Evolutionary conservation across 495 filamentous ascomycete species (phyloP).

Genomic region (Neurospora terricola): DNA sequence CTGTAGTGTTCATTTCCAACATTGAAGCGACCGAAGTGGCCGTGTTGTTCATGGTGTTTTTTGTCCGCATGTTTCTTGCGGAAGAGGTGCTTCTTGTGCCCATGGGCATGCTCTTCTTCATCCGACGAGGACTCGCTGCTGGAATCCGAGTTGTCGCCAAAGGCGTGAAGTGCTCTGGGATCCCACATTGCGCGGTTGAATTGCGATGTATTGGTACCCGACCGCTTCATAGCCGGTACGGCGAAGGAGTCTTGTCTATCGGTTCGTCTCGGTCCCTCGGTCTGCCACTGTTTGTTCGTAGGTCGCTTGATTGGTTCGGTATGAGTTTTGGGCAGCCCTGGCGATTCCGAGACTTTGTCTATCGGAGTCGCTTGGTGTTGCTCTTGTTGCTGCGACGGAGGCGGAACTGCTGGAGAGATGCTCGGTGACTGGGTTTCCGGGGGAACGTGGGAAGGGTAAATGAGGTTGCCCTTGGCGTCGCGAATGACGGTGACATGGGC

Average conservation of each 20-base stretch:
- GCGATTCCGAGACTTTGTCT: constrained; percentile 1
- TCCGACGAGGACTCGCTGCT: constrained; percentile 17
- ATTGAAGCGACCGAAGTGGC: constrained; percentile 33
- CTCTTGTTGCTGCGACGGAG: neutral
- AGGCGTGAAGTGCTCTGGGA: neutral
- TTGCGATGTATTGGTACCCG: constrained; percentile 18
- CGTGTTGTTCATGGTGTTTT: constrained; percentile 10
- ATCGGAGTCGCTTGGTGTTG: constrained; percentile 1
- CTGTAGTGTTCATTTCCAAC: constrained; percentile 55
- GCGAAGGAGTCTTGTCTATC: constrained; percentile 7
- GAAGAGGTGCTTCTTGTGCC: neutral
- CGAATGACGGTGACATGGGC: constrained; percentile 18
- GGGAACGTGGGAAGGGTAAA: constrained; percentile 30
- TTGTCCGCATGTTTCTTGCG: constrained; percentile 3
- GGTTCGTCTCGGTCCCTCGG: constrained; percentile 6
- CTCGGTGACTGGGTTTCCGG: constrained; percentile 22
- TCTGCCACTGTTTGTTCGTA: constrained; percentile 10
- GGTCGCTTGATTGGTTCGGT: neutral
- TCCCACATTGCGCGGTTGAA: constrained; percentile 5
- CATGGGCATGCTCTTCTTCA: constrained; percentile 6
- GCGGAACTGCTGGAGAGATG: constrained; percentile 5
- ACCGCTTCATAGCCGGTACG: constrained; percentile 13
- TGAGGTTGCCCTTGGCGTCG: constrained; percentile 22
- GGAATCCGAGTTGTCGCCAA: constrained; percentile 10
- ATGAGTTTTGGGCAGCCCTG: neutral